Base-by-base conservation (phyloP, 345 rosid species). In the Syzygium aromaticum region DNA sequence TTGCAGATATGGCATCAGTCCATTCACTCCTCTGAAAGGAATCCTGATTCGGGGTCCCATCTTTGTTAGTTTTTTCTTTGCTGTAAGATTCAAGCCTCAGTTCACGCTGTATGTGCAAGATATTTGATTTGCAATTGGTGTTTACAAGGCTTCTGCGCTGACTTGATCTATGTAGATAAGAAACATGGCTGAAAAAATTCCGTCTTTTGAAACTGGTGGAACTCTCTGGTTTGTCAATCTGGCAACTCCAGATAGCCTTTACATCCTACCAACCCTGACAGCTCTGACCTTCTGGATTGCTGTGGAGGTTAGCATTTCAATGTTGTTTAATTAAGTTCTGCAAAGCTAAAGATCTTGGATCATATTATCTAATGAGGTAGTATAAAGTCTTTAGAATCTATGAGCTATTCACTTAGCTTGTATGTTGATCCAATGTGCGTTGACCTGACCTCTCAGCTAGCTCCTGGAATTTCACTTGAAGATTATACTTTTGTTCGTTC, bases 181-280 rank as follows among this genome's bases (percentile, higher is more conserved):
- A 86, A 95, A 93, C 90, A 94, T 95, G 98, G 95, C 91, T 5
- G 96, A 93, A 91, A 95, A 95, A 88, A 93, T 93, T 88, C 94
- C 94, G 23, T 94, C 98, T 64, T 95, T 95, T 89, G 91, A 93
- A 90, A 93, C 85, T 56, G 95, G 98, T 78, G 96, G 97, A 91
- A 91, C 93, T 88, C 93, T 88, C 82, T 94, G 94, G 96, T 95
- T 94, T 86, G 85, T 88, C 91, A 95, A 95, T 90, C 95, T 95
- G 85, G 88, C 94, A 40, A 93, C 93, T 63, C 91, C 94, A 43
- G 96, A 95, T 92, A 88, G 87, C 88, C 90, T 93, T 46, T 94
- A 89, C 90, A 84, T 94, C 90, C 88, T 94, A 67, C 97, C 97
- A 73, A 77, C 93, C 59, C 89, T 94, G 90, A 94, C 96, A 3